Percentiles rank a stretch among this genome's conserved stretches.
These are phyloP conservation scores for Raffaelea ambrosiae DNA, from an alignment of 2,329 filamentous ascomycete species.

Conservation along the genomic window DNA sequence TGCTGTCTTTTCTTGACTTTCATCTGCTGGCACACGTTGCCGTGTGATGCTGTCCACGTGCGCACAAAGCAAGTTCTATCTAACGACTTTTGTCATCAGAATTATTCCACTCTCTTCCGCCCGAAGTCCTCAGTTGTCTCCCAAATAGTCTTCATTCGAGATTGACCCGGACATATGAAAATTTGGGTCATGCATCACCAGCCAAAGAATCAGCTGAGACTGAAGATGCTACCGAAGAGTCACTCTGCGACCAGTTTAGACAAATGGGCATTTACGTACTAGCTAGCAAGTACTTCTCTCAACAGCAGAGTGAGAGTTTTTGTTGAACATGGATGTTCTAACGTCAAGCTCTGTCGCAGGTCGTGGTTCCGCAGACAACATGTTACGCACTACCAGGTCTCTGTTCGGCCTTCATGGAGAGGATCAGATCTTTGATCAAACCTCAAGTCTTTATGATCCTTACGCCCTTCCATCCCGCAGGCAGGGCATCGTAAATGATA, in stretches of 20 bases:
- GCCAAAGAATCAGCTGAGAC: constrained; percentile 17
- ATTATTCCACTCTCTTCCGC: not conserved
- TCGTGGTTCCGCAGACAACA: constrained; percentile 28
- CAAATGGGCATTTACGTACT: constrained; percentile 23
- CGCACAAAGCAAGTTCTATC: too few relatives aligned
- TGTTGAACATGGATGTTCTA: not conserved
- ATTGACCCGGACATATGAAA: not conserved
- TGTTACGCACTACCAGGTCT: constrained; percentile 26
- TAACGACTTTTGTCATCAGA: not conserved
- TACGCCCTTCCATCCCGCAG: constrained; percentile 24
- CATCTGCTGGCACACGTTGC: not conserved
- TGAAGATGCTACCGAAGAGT: constrained; percentile 23
- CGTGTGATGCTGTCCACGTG: too few relatives aligned
- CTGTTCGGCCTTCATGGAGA: constrained; percentile 19
- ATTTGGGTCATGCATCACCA: not conserved
- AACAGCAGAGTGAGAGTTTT: too few relatives aligned
- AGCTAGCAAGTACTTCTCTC: constrained; percentile 5
- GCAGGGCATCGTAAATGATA: not conserved
- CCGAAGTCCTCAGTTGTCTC: not conserved
- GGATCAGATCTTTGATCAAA: constrained; percentile 22
- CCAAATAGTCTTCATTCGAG: not conserved
- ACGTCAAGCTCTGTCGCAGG: constrained; percentile 21
- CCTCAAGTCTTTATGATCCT: constrained; percentile 24
- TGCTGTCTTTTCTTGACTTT: not conserved
- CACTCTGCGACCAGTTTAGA: constrained; percentile 24